Conservation (phyloP, 495 filamentous ascomycete genomes). For the Umbilicaria muhlenbergii region DNA sequence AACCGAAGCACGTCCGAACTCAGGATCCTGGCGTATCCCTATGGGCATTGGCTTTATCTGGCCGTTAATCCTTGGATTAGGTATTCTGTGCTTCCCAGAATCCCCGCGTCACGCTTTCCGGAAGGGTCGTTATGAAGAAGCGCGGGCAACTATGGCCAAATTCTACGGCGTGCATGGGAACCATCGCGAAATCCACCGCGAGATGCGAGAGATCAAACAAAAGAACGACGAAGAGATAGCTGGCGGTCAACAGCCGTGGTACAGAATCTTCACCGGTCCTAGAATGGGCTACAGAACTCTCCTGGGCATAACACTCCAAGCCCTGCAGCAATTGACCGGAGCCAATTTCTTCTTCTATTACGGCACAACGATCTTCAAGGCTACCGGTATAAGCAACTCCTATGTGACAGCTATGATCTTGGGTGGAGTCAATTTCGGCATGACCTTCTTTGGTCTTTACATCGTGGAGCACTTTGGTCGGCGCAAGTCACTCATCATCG, state of each 20-base stretch:
- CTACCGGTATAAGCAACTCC: constrained; percentile 50
- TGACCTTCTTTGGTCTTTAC: constrained; percentile 58
- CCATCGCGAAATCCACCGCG: constrained; percentile 46
- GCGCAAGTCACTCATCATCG: constrained; percentile 46
- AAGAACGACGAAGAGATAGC: constrained; percentile 44
- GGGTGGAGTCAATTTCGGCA: constrained; percentile 56
- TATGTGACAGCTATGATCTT: constrained; percentile 64
- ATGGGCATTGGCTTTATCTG: constrained; percentile 68
- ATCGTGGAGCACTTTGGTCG: constrained; percentile 58
- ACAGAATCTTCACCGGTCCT: constrained; percentile 54
- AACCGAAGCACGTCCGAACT: constrained; percentile 36
- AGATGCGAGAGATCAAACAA: constrained; percentile 51
- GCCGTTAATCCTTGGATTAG: constrained; percentile 54
- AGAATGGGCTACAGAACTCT: constrained; percentile 58
- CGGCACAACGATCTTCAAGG: constrained; percentile 55
- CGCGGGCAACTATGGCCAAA: constrained; percentile 50
- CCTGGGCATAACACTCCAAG: constrained; percentile 55
- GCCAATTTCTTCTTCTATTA: constrained; percentile 80
- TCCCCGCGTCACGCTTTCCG: constrained; percentile 57
- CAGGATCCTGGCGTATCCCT: constrained; percentile 62
- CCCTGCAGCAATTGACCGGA: constrained; percentile 51
- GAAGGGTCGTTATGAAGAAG: constrained; percentile 46
- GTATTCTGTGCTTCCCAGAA: constrained; percentile 57
- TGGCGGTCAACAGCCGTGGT: constrained; percentile 37
- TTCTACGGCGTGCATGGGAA: constrained; percentile 52